phyloP scores from a whole-genome alignment of 495 filamentous ascomycete species.

The Talaromyces proteolyticus region DNA sequence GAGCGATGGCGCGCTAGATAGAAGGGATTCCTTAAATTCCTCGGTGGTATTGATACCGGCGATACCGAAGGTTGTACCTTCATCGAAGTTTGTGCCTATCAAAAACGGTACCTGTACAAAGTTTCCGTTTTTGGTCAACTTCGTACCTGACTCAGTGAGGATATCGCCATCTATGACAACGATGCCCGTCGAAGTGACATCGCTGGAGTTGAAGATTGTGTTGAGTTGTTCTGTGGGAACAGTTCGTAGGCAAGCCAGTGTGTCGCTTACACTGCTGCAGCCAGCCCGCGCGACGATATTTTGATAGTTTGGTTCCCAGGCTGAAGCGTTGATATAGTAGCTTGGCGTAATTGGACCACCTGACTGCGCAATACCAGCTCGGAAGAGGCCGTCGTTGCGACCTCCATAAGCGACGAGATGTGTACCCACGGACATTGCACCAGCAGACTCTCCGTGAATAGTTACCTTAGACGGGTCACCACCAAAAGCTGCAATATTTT shows the following conservation, averaged over 20 bases:
- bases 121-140: constrained; percentile 17
- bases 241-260: constrained; percentile 27
- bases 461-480: constrained; percentile 54
- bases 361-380: constrained; percentile 44
- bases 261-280: constrained; percentile 21
- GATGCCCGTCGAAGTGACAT: constrained; percentile 23
- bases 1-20: not conserved
- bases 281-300: constrained; percentile 22
- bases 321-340: constrained; percentile 20
- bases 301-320: constrained; percentile 26
- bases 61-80: constrained; percentile 43
- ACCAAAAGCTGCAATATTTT: constrained; percentile 49
- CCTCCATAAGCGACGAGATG: constrained; percentile 42
- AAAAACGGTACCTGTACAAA: constrained; percentile 46
- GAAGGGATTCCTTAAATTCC: constrained; percentile 24
- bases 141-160: constrained; percentile 26
- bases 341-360: constrained; percentile 22
- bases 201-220: constrained; percentile 20
- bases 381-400: constrained; percentile 44
- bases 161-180: constrained; percentile 49
- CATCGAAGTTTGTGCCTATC: constrained; percentile 44
- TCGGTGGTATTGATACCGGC: constrained; percentile 35
- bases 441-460: constrained; percentile 58
- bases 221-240: constrained; percentile 26
- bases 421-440: constrained; percentile 36